phyloP scores from a whole-genome alignment of 371 early-diverging fungal species.

The Mortierella sp. region DNA sequence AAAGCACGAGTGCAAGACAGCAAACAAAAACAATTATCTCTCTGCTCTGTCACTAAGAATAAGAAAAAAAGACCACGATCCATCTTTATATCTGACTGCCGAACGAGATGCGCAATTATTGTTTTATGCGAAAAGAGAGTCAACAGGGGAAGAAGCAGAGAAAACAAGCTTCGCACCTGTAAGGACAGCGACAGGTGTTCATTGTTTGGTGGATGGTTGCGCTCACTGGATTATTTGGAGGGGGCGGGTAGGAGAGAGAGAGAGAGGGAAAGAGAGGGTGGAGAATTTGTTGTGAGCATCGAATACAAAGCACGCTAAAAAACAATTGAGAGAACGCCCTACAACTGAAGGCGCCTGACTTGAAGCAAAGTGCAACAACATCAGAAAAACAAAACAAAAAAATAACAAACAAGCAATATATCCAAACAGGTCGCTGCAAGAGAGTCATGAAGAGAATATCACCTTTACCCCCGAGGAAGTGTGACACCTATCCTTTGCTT shows the following conservation, averaged over 20 bases:
- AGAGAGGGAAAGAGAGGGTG: neutral
- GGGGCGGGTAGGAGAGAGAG: too few species aligned
- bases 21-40: too few species aligned
- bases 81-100: neutral
- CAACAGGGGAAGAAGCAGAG: neutral
- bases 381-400: neutral
- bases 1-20: too few species aligned
- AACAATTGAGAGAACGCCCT: neutral
- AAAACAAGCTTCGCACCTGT: neutral
- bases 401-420: neutral
- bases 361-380: neutral
- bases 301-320: neutral
- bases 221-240: constrained; percentile 1
- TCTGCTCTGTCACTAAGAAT: neutral
- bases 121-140: neutral
- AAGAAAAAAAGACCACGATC: neutral
- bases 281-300: neutral
- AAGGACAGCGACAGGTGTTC: neutral
- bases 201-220: neutral
- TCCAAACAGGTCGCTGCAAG: neutral
- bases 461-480: neutral
- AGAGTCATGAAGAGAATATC: neutral
- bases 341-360: neutral
- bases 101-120: neutral
- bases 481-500: neutral